Evolutionary conservation across 1,284 basidiomycete genomes (phyloP), one percentile per base, ranked within the genome.

Genomic region (Polyporus tsugae): DNA sequence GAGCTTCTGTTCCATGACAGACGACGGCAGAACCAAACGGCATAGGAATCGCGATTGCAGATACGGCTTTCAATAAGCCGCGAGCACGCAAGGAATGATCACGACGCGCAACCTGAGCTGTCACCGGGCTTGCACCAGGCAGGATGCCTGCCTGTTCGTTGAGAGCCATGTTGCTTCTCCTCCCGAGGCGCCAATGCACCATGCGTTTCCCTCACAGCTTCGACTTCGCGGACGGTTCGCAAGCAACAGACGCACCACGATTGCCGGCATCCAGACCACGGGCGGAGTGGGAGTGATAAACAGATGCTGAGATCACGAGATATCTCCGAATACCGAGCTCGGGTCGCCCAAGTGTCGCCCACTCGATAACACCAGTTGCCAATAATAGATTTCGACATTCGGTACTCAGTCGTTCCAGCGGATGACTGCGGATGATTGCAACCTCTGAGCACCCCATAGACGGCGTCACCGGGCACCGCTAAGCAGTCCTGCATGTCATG

Each of bases 151-250:
- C 57, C 36, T 36, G 22, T 41, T n/a, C n/a, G 2, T 44, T 33
- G 46, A 52, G 57, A 39, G n/a, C 64, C 69, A 70, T 63, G 62
- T 64, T 64, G 69, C 36, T 29, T 29, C 13, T 36, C 11, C 49
- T 19, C 44, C 41, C 11, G 49, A 68, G 59, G 52, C 70, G 70
- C 70, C 53, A 44, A 36, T 22, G 19, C 10, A 60, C 67, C 70
- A 71, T 66, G 70, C 42, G 70, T 33, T 36, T 33, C 60, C 55
- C 46, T 49, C 7, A 41, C 49, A n/a, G 64, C 64, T 65, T 60
- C 57, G 60, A 41, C 66, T 68, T 66, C 67, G 55, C 46, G 52
- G 46, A 49, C 63, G 29, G 4, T 17, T 35, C 52, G 25, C 58
- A 39, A 29, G n/a, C 58, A 60, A 42, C 11, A 59, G 6, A 44